Percentiles rank a stretch among this genome's conserved stretches.
phyloP scores from a whole-genome alignment of 2,329 filamentous ascomycete species.

The Aspergillus neoniger region DNA sequence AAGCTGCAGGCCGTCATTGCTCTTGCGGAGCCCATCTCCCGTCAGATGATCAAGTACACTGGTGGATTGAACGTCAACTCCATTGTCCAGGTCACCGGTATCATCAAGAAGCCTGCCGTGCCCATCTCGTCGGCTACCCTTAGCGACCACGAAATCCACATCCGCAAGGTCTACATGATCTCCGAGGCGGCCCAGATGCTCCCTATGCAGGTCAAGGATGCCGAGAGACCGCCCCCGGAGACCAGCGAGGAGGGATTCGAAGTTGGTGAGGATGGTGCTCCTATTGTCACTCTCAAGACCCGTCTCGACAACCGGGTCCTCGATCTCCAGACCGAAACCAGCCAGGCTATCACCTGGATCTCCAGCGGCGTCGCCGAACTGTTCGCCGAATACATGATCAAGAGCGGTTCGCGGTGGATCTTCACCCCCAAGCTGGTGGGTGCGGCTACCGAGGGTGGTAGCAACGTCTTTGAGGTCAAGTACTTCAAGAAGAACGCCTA shows the following conservation, averaged over 20 bases:
- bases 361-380: slow-evolving; percentile 67
- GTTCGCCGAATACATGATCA: slow-evolving; percentile 77
- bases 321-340: slow-evolving; percentile 87
- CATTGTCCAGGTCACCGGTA: slow-evolving; percentile 77
- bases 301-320: slow-evolving; percentile 89
- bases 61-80: slow-evolving; percentile 74
- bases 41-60: slow-evolving; percentile 95
- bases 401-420: slow-evolving; percentile 75
- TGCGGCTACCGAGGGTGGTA: slow-evolving; percentile 87
- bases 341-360: slow-evolving; percentile 80
- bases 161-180: slow-evolving; percentile 80
- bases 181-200: slow-evolving; percentile 63
- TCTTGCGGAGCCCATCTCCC: slow-evolving; percentile 66
- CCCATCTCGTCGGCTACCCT: slow-evolving; percentile 86
- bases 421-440: slow-evolving; percentile 88
- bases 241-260: slow-evolving; percentile 48
- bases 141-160: slow-evolving; percentile 79
- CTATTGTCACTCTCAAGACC: slow-evolving; percentile 78
- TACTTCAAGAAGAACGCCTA: slow-evolving; percentile 85
- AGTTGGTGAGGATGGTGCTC: slow-evolving; percentile 56
- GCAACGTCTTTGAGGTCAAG: slow-evolving; percentile 84
- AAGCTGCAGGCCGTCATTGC: slow-evolving; percentile 78
- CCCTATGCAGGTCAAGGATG: slow-evolving; percentile 61
- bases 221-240: slow-evolving; percentile 50
- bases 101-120: slow-evolving; percentile 78